A percentile compares a stretch with the other conserved stretches of the same genome.
These are phyloP conservation scores for Hemisphaericaspora subhashii DNA, from an alignment of 1,139 yeast species.

Conservation along the genomic window DNA sequence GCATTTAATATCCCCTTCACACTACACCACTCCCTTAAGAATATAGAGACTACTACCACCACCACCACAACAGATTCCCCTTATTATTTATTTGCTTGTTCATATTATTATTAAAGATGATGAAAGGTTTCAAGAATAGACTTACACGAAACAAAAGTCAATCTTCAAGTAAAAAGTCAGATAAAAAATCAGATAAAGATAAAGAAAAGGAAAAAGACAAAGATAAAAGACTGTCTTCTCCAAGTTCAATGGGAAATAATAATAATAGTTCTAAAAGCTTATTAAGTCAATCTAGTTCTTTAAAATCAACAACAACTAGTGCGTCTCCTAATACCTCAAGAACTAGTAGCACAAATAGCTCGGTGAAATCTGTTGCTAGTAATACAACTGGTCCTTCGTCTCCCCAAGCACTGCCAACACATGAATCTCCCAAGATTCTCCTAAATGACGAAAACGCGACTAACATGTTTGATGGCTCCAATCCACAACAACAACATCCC, in stretches of 20 bases:
- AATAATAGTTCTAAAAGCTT: conserved; percentile 30
- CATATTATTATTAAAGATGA: conserved; percentile 33
- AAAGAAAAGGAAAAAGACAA: conserved; percentile 26
- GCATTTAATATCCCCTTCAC: too few species aligned
- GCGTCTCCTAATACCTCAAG: conserved; percentile 21
- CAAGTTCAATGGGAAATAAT: conserved; percentile 11
- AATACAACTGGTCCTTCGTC: conserved; percentile 16
- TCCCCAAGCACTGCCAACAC: conserved; percentile 17
- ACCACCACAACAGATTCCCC: too few species aligned
- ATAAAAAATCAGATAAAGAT: conserved; percentile 23
- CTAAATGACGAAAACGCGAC: conserved; percentile 19
- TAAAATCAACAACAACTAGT: conserved; percentile 29
- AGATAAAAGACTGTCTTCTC: conserved; percentile 15
- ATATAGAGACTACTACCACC: too few species aligned
- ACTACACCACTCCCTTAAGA: too few species aligned
- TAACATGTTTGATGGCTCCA: conserved; percentile 2
- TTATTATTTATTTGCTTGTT: too few species aligned
- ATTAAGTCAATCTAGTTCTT: conserved; percentile 22
- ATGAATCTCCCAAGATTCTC: conserved; percentile 31
- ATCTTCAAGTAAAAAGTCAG: conserved; percentile 37
- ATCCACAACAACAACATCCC: conserved; percentile 14
- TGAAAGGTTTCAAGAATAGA: conserved; percentile 53
- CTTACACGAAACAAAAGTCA: conserved; percentile 47
- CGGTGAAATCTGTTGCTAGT: conserved; percentile 24
- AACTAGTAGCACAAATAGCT: conserved; percentile 32